Conservation (phyloP, 1,284 basidiomycete genomes). For the Lentinus polychrous region DNA sequence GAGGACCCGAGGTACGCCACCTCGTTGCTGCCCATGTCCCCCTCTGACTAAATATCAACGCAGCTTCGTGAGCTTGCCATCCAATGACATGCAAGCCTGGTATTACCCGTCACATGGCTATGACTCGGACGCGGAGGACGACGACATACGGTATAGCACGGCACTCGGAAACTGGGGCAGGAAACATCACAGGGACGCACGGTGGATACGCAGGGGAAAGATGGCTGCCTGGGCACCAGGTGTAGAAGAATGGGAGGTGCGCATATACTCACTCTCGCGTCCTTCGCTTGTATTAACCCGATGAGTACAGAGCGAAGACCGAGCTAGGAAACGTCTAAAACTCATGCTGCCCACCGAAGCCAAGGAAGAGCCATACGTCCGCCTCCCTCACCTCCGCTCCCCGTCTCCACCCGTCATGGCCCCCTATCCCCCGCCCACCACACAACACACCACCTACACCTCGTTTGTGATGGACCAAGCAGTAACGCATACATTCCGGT, state of each 20-base stretch:
- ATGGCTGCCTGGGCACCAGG: slow-evolving; percentile 72
- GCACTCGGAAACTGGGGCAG: slow-evolving; percentile 73
- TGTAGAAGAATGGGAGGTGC: slow-evolving; percentile 77
- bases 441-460: slow-evolving; percentile 66
- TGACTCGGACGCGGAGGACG: slow-evolving; percentile 47
- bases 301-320: slow-evolving; percentile 58
- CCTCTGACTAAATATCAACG: background rate
- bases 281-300: background rate
- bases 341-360: slow-evolving; percentile 43
- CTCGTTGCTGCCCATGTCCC: background rate
- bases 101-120: slow-evolving; percentile 70
- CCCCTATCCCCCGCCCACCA: slow-evolving; percentile 60
- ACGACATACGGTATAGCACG: slow-evolving; percentile 38
- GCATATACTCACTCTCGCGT: slow-evolving; percentile 20
- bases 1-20: slow-evolving; percentile 22
- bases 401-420: slow-evolving; percentile 41
- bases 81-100: slow-evolving; percentile 69
- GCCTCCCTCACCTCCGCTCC: slow-evolving; percentile 38
- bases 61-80: slow-evolving; percentile 33
- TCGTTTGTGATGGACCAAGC: slow-evolving; percentile 79
- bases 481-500: slow-evolving; percentile 76
- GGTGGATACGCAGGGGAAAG: slow-evolving; percentile 74
- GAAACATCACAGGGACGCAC: slow-evolving; percentile 58
- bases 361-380: slow-evolving; percentile 32
- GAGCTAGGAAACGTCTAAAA: slow-evolving; percentile 71